Evolutionary conservation across 129 eudicot genomes (phyloP).

Genomic region (Escallonia herrerae): DNA sequence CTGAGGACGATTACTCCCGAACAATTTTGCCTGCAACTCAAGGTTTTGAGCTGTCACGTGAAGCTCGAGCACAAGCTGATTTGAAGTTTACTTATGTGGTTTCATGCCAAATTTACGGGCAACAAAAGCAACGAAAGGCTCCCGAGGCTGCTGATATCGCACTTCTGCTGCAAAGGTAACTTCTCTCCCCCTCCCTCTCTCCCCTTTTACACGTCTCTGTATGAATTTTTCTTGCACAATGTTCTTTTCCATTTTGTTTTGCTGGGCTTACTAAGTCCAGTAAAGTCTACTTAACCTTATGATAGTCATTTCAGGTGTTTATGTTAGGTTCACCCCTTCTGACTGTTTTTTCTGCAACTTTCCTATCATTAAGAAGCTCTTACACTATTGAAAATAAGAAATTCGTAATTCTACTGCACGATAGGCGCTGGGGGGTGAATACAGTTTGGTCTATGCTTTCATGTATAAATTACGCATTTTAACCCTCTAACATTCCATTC

Average conservation of each 20-base stretch:
- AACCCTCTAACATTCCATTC: too few relatives aligned
- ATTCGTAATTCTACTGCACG: too few relatives aligned
- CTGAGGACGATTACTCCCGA: slow-evolving; percentile 41
- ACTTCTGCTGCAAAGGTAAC: slow-evolving; percentile 73
- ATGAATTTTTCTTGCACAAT: not conserved
- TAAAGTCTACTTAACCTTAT: not conserved
- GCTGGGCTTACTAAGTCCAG: not conserved
- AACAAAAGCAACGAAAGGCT: slow-evolving; percentile 79
- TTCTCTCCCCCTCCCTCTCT: too few relatives aligned
- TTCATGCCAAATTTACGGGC: slow-evolving; percentile 98
- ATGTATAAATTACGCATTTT: too few relatives aligned
- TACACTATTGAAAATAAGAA: too few relatives aligned
- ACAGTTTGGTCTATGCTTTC: too few relatives aligned
- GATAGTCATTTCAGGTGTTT: too few relatives aligned
- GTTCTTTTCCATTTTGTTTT: too few relatives aligned
- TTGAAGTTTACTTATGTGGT: slow-evolving; percentile 87
- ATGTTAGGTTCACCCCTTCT: too few relatives aligned
- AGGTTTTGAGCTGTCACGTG: slow-evolving; percentile 85
- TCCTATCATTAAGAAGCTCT: too few relatives aligned
- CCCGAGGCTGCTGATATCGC: slow-evolving; percentile 97
- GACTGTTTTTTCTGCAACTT: too few relatives aligned
- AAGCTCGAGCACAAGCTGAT: slow-evolving; percentile 96
- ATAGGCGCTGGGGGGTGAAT: too few relatives aligned
- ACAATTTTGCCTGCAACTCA: slow-evolving; percentile 34
- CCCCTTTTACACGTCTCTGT: not conserved